These are phyloP conservation scores for Corylus americana DNA, from an alignment of 306 rosid genomes.

Conservation along the genomic window DNA sequence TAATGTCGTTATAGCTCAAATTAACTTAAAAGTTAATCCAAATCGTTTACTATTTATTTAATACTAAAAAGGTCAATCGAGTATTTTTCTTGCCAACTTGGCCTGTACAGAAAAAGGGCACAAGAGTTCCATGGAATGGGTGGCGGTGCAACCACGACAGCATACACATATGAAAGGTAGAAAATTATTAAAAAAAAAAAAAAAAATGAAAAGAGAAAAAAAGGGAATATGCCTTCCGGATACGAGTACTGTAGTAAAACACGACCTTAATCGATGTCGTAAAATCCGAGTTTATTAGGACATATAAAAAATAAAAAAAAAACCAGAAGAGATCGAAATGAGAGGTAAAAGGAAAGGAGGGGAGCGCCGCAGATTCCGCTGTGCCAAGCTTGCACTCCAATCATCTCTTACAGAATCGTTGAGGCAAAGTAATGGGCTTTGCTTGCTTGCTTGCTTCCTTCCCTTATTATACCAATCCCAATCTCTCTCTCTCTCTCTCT, in stretches of 20 bases:
- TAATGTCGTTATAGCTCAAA: no score
- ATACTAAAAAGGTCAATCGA: no score
- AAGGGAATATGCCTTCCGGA: no score
- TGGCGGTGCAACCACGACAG: slow-evolving; percentile 49
- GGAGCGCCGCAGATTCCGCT: slow-evolving; percentile 87
- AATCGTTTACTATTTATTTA: no score
- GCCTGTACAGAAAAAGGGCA: slow-evolving; percentile 21
- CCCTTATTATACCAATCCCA: slow-evolving; percentile 10
- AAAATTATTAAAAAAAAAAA: no score
- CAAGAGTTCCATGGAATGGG: slow-evolving; percentile 51
- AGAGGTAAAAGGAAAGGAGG: slow-evolving; percentile 10
- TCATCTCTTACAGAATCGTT: slow-evolving; percentile 69
- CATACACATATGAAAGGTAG: neutral
- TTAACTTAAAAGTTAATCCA: no score
- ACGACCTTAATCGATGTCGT: no score
- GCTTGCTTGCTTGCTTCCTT: slow-evolving; percentile 37
- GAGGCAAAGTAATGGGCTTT: slow-evolving; percentile 61
- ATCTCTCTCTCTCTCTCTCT: slow-evolving; percentile 25
- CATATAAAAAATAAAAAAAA: neutral
- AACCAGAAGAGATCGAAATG: neutral
- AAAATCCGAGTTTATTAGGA: no score
- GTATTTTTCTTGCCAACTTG: neutral
- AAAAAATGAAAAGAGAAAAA: no score
- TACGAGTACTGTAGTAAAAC: no score
- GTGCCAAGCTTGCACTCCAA: slow-evolving; percentile 92